A percentile compares a stretch with the other conserved stretches of the same genome.
These are phyloP conservation scores for Candida andamanensis DNA, from an alignment of 805 yeast genomes.

Conservation along the genomic window DNA sequence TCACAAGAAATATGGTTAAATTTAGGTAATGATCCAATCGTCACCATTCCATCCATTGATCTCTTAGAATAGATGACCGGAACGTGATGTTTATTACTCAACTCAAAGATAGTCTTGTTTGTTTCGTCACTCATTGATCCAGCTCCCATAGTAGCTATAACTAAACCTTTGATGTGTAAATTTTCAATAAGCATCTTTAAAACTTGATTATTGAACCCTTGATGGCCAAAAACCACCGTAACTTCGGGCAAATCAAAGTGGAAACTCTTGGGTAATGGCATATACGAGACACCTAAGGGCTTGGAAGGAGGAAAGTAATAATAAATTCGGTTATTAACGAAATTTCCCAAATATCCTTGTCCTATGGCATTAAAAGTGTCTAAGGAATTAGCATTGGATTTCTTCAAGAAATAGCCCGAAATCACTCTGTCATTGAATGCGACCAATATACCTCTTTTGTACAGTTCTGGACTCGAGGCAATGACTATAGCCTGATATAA, in stretches of 20 bases:
- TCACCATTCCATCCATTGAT: slow-evolving; percentile 69
- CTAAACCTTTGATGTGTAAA: slow-evolving; percentile 47
- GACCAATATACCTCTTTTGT: slow-evolving; percentile 57
- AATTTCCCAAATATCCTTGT: slow-evolving; percentile 67
- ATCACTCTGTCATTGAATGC: slow-evolving; percentile 65
- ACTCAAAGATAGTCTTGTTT: slow-evolving; percentile 37
- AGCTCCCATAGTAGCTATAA: slow-evolving; percentile 69
- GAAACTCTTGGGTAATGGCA: slow-evolving; percentile 24
- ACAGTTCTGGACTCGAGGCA: slow-evolving; percentile 47
- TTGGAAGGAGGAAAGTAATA: slow-evolving; percentile 59
- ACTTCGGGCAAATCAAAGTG: slow-evolving; percentile 38
- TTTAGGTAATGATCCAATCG: slow-evolving; percentile 42
- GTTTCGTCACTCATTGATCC: slow-evolving; percentile 55
- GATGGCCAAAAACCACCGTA: slow-evolving; percentile 56
- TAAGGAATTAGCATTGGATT: slow-evolving; percentile 63
- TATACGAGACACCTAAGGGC: slow-evolving; percentile 44
- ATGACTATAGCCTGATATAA: slow-evolving; percentile 64
- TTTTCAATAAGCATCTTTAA: slow-evolving; percentile 44
- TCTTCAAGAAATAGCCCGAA: slow-evolving; percentile 65
- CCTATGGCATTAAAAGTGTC: slow-evolving; percentile 66
- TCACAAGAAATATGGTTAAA: slow-evolving; percentile 14
- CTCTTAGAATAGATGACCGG: slow-evolving; percentile 64
- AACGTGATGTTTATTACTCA: slow-evolving; percentile 31
- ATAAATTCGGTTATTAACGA: slow-evolving; percentile 60
- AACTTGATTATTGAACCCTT: slow-evolving; percentile 48